Conservation (phyloP, 202 grass and related monocot species). For the Musa balbisiana region DNA sequence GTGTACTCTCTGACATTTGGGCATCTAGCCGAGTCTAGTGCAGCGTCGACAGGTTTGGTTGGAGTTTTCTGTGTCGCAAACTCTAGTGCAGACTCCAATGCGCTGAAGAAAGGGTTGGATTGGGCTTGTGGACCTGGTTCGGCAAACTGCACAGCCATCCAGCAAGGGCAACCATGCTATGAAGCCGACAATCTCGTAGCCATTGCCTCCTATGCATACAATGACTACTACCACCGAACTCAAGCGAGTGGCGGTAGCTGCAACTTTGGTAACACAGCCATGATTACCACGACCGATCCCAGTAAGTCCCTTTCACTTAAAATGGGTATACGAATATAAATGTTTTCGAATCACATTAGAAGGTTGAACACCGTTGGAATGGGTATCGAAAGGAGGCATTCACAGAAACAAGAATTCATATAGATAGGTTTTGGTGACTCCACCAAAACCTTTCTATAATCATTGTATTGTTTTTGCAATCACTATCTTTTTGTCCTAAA, state of each 20-base stretch:
- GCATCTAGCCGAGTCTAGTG: slow-evolving; percentile 30
- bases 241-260: slow-evolving; percentile 89
- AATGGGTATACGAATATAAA: neutral
- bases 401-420: no score
- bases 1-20: slow-evolving; percentile 79
- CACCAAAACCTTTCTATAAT: no score
- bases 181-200: slow-evolving; percentile 66
- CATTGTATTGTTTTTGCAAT: no score
- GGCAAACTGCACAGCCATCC: slow-evolving; percentile 88
- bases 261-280: slow-evolving; percentile 82
- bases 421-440: no score
- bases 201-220: slow-evolving; percentile 87
- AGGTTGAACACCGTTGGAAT: neutral
- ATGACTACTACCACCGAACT: slow-evolving; percentile 94
- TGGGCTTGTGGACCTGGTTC: slow-evolving; percentile 98
- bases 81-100: slow-evolving; percentile 47
- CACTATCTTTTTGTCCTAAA: no score
- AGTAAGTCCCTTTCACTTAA: slow-evolving; percentile 47
- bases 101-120: slow-evolving; percentile 88
- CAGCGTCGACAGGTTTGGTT: slow-evolving; percentile 43
- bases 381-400: no score
- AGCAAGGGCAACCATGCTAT: slow-evolving; percentile 80
- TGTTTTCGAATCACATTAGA: neutral
- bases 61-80: slow-evolving; percentile 90
- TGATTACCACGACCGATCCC: slow-evolving; percentile 72